Base-by-base conservation (phyloP, 2,329 filamentous ascomycete genomes). In the Colletotrichum sp. region DNA sequence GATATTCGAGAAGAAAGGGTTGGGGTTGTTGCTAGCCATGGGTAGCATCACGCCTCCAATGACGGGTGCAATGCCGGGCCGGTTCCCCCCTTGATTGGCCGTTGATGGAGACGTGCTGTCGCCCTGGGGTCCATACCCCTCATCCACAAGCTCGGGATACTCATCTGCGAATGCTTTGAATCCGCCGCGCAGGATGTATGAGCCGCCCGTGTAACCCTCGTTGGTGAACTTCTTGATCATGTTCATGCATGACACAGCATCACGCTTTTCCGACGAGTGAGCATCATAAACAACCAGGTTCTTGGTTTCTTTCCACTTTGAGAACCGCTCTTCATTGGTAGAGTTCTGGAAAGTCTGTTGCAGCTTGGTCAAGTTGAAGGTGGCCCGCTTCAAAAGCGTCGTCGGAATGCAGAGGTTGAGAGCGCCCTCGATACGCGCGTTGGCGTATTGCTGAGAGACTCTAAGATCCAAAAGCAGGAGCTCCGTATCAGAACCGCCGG, bases 1-100 rank as follows among this genome's bases (percentile, higher is more conserved):
- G 80, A 99, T 99, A 78, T 98, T 99, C 77, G 93, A 93, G 83
- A 99, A 99, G 86, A 99, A 99, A 0, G 96, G 96, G 80, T 98
- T 98, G 0, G 92, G 90, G 1, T 92, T 91, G 75, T 92, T 92
- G 78, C 92, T 90, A 1, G 91, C 89, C 52, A 87, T 87, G 2
- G 97, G 97, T 83, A 99, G 92, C 75, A 92, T 91, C 77, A 98
- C 98, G 8, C 96, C 96, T 74, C 96, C 97, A 74, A 96, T 94
- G n/a, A 98, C 94, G 2, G 95, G 94, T 2, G 93, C 91, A 52
- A 95, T 83, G 13, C 84, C 86, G 7, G 83, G 84, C 16, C 81
- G 80, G 52, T 79, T 88, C 21, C 88, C 89, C 18, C 90, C 89
- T 7, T 88, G 84, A 30, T 85, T 84, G 18, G 81, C 81, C 61